Evolutionary conservation across 208 protist genomes (phyloP).

Genomic region (Acanthamoeba culbertsoni): DNA sequence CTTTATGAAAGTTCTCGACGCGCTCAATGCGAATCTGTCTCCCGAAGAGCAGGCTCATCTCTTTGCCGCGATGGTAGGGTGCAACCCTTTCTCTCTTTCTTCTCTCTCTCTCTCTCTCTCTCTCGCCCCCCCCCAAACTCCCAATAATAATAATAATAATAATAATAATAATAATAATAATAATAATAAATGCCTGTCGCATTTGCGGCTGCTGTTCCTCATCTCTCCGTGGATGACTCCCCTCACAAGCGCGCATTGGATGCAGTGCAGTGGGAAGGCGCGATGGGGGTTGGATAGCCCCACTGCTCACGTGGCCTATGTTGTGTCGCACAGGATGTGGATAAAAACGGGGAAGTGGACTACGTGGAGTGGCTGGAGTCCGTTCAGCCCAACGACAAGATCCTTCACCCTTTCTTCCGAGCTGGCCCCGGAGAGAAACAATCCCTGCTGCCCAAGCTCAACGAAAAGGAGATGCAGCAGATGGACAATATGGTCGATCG

Average conservation of each 20-base stretch:
- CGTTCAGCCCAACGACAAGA: slow-evolving; percentile 42
- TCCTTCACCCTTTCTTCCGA: background rate
- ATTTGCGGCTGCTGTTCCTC: too few relatives aligned
- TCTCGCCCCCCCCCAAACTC: background rate
- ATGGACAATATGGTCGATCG: slow-evolving; percentile 73
- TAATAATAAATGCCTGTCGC: too few relatives aligned
- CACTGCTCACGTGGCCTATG: background rate
- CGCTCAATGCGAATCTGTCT: background rate
- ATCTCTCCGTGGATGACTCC: too few relatives aligned
- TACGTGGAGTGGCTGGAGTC: slow-evolving; percentile 89
- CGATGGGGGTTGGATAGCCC: too few relatives aligned
- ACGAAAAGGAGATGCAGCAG: slow-evolving; percentile 84
- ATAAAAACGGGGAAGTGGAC: slow-evolving; percentile 85
- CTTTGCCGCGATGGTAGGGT: slow-evolving; percentile 12
- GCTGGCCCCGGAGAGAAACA: background rate
- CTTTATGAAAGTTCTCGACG: background rate
- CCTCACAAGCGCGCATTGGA: too few relatives aligned
- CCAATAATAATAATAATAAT: background rate
- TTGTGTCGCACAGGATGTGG: slow-evolving; percentile 80
- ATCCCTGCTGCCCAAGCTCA: slow-evolving; percentile 76
- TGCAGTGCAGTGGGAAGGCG: too few relatives aligned
- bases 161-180: background rate
- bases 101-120: background rate
- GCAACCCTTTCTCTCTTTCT: background rate
- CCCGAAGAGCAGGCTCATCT: background rate